These are phyloP conservation scores for Phytopythium mirpurense DNA, from an alignment of 352 stramenopile species.

Conservation along the genomic window DNA sequence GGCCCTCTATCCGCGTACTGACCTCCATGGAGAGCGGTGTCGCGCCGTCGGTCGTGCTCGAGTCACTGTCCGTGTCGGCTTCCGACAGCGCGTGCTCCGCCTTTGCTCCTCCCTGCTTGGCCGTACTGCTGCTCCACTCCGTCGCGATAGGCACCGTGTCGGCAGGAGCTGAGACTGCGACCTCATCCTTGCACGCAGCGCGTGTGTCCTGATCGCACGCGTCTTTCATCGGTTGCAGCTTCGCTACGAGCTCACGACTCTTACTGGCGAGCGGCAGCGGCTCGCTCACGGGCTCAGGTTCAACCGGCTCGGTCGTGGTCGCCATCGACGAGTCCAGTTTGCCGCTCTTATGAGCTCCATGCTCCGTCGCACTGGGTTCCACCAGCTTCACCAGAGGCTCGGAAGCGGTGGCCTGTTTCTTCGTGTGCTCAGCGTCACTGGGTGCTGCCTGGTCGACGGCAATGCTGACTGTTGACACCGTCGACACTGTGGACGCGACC, in stretches of 20 bases:
- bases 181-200: neutral
- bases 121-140: neutral
- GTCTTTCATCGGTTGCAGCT: neutral
- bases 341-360: neutral
- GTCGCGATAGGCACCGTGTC: too few relatives aligned
- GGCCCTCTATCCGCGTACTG: too few relatives aligned
- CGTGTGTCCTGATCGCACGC: neutral
- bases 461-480: neutral
- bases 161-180: neutral
- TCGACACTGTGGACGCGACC: conserved; percentile 1
- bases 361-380: neutral
- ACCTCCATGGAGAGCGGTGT: too few relatives aligned
- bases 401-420: neutral
- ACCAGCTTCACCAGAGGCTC: neutral
- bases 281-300: neutral
- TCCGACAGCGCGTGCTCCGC: neutral
- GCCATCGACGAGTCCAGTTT: neutral
- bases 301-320: neutral
- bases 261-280: neutral
- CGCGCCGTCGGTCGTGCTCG: too few relatives aligned
- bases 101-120: neutral
- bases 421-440: neutral
- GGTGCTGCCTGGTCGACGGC: neutral
- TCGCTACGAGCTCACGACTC: neutral
- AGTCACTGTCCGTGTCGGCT: neutral